phyloP scores from a whole-genome alignment of 257 asterid species.

The Solanum tarijense region DNA sequence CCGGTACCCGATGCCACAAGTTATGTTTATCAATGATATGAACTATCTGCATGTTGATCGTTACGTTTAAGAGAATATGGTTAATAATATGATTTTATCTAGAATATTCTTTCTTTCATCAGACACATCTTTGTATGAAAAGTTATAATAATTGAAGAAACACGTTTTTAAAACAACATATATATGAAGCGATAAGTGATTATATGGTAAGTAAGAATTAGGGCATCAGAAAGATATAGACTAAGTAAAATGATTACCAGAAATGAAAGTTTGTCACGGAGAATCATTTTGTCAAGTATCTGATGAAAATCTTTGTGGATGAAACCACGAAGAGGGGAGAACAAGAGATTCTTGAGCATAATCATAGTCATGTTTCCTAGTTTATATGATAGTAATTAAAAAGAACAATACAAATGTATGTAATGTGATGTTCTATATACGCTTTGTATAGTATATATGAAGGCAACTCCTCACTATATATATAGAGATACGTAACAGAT shows the following conservation, averaged over 20 bases:
- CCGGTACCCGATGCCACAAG: slow-evolving; percentile 21
- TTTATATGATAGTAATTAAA: not conserved
- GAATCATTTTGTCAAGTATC: slow-evolving; percentile 28
- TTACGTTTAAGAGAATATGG: not conserved
- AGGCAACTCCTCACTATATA: not conserved
- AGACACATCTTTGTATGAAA: not conserved
- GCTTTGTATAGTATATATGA: not conserved
- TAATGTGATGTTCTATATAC: not conserved
- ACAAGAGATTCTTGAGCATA: slow-evolving; percentile 20
- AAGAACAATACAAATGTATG: not conserved
- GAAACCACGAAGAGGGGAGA: slow-evolving; percentile 25
- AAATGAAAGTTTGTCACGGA: slow-evolving; percentile 33
- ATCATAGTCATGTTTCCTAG: not conserved
- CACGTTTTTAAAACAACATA: too few relatives aligned
- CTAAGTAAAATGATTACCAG: slow-evolving; percentile 19
- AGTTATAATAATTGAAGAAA: not conserved
- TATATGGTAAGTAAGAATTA: too few relatives aligned
- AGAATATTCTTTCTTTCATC: not conserved
- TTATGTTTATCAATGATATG: slow-evolving; percentile 30
- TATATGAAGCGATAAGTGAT: too few relatives aligned
- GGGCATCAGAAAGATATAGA: too few relatives aligned
- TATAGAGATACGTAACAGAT: not conserved
- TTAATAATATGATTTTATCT: not conserved
- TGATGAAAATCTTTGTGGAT: slow-evolving; percentile 42
- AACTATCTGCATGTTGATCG: slow-evolving; percentile 22